Percentiles rank a stretch among this genome's conserved stretches.
Evolutionary conservation across 306 rosid genomes (phyloP).

Genomic region (Acacia crassicarpa): DNA sequence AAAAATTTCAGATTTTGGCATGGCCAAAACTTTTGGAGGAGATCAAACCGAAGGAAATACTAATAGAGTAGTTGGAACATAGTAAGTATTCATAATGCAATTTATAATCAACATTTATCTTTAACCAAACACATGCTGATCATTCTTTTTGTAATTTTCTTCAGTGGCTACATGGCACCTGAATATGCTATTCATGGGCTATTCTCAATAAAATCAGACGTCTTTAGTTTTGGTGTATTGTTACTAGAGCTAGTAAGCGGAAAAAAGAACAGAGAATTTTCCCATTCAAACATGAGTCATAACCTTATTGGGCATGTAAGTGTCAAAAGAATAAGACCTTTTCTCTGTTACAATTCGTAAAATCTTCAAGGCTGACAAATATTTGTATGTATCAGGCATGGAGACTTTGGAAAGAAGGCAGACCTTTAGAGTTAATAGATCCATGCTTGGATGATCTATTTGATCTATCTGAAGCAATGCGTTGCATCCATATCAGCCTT

Average conservation of each 20-base stretch:
- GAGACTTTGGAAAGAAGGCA: constrained; percentile 34
- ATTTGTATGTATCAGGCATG: constrained; percentile 28
- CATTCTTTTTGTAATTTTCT: background rate
- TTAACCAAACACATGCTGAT: background rate
- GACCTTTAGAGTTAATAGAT: constrained; percentile 42
- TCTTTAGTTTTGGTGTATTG: constrained; percentile 35
- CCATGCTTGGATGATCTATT: constrained; percentile 30
- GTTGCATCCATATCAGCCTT: constrained; percentile 56
- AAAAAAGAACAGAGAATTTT: constrained; percentile 36
- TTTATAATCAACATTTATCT: background rate
- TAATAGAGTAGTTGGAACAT: constrained; percentile 39
- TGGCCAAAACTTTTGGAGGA: constrained; percentile 44
- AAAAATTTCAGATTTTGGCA: constrained; percentile 38
- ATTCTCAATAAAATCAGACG: constrained; percentile 38
- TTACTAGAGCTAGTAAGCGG: constrained; percentile 37
- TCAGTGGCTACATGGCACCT: constrained; percentile 41
- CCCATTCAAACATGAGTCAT: constrained; percentile 9
- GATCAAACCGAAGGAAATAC: constrained; percentile 39
- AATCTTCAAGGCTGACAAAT: background rate
- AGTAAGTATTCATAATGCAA: constrained; percentile 24
- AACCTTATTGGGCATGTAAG: constrained; percentile 41
- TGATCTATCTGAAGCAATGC: constrained; percentile 26
- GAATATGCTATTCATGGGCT: constrained; percentile 38
- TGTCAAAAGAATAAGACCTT: background rate
- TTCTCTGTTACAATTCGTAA: background rate